phyloP scores from a whole-genome alignment of 164 flowering plant species.

The Aristolochia contorta region DNA sequence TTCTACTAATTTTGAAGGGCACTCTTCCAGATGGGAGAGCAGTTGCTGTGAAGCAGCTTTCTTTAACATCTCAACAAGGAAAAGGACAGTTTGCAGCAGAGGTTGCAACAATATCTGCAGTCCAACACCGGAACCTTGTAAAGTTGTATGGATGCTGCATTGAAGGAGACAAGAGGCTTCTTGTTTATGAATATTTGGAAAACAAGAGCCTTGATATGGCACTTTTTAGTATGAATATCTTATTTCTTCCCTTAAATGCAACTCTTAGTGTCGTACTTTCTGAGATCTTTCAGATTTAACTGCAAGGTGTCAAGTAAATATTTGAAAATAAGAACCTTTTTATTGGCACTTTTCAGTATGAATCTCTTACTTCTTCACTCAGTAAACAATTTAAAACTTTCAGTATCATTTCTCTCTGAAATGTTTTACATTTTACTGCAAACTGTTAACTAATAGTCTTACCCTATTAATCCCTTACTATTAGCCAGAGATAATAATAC shows the following conservation, averaged over 20 bases:
- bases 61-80: constrained; percentile 62
- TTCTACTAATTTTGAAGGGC: constrained; percentile 26
- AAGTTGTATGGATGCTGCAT: constrained; percentile 78
- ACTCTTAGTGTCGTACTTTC: too few species aligned
- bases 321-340: constrained; percentile 54
- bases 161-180: constrained; percentile 48
- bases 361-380: too few species aligned
- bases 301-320: too few species aligned
- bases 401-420: too few species aligned
- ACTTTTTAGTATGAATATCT: constrained; percentile 40
- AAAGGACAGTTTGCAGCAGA: constrained; percentile 66
- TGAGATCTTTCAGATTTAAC: too few species aligned
- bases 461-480: too few species aligned
- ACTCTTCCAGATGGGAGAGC: constrained; percentile 50
- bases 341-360: constrained; percentile 59
- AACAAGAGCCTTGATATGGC: constrained; percentile 74
- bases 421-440: too few species aligned
- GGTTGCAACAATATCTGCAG: constrained; percentile 75
- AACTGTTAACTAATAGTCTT: too few species aligned
- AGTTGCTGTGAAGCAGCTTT: constrained; percentile 68
- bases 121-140: constrained; percentile 76
- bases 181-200: constrained; percentile 71
- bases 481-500: too few species aligned
- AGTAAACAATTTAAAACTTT: too few species aligned
- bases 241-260: too few species aligned